Evolutionary conservation across 2,329 filamentous ascomycete species (phyloP).

Genomic region (Curvularia verruculosa): DNA sequence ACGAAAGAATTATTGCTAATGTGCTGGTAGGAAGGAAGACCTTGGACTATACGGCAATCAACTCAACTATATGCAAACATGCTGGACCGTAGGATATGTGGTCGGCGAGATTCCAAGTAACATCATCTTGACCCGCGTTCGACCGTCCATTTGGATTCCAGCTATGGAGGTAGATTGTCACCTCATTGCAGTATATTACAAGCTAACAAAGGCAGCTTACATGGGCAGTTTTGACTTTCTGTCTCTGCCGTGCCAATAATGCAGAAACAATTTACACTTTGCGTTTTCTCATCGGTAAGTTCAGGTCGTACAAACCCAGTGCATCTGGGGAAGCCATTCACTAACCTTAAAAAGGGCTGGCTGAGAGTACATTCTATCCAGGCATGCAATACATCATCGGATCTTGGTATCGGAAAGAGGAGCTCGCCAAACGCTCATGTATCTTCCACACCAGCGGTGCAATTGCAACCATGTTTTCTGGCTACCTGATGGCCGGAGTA

Average conservation of each 20-base stretch:
- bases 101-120: conserved; percentile 32
- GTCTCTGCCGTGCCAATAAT: conserved; percentile 12
- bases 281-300: conserved; percentile 18
- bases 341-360: conserved; percentile 43
- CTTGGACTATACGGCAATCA: conserved; percentile 30
- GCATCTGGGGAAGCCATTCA: neutral
- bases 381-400: conserved; percentile 47
- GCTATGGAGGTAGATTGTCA: conserved; percentile 13
- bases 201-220: conserved; percentile 7
- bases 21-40: conserved; percentile 25
- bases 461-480: conserved; percentile 29
- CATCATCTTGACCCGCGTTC: conserved; percentile 30
- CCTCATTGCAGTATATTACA: neutral
- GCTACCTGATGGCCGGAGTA: conserved; percentile 59
- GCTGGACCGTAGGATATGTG: conserved; percentile 67
- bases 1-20: neutral
- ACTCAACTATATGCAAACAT: conserved; percentile 56
- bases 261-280: conserved; percentile 18
- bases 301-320: neutral
- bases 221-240: conserved; percentile 11
- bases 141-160: conserved; percentile 17
- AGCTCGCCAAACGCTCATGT: conserved; percentile 24
- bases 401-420: conserved; percentile 30
- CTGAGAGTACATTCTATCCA: conserved; percentile 59
- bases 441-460: conserved; percentile 25